Base-by-base conservation (phyloP, 805 yeast genomes). In the Candida michaelii region DNA sequence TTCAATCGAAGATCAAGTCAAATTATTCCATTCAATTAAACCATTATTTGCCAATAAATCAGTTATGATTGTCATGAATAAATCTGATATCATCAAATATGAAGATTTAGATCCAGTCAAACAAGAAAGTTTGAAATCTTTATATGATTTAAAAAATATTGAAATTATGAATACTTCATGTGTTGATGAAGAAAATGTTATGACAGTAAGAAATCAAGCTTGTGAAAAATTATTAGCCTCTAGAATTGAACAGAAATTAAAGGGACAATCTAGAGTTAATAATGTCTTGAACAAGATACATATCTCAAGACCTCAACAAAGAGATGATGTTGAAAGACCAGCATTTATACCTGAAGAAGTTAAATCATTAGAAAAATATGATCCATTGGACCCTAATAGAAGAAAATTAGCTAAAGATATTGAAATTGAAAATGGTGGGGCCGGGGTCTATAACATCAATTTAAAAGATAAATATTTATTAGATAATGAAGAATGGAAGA, bases 401-500 rank as follows among this genome's bases (percentile, higher is more conserved):
- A 79, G 89, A 61, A 74, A 58, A 52, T 77, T 93, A 57, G 89
- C 95, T 30, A 79, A 88, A 59, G 98, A 93, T 61, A 74, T 89
- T 49, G 99, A 93, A 71, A 84, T 77, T 38, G 97, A 85, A 63
- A 88, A 93, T 58, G 99, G 99, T 62, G 99, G 99, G 62, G 97
- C 99, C 33, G 99, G 99, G 76, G 99, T 93, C 27, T 93, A 71
- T 76, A 93, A 89, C 71, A 80, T 93, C 61, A 89, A 93, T 71
- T 75, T 93, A 70, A 88, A 89, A 64, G 98, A 91, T 60, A 85
- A 83, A 59, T 93, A 95, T 67, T 54, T 93, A 48, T 74, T 93
- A 54, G 99, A 91, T 54, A 91, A 93, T 62, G 98, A 91, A 40
- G 95, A 88, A 51, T 93, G 99, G 99, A 91, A 91, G 77, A 81